phyloP scores from a whole-genome alignment of 176 grass and related monocot genomes.

The Carex scoparia region DNA sequence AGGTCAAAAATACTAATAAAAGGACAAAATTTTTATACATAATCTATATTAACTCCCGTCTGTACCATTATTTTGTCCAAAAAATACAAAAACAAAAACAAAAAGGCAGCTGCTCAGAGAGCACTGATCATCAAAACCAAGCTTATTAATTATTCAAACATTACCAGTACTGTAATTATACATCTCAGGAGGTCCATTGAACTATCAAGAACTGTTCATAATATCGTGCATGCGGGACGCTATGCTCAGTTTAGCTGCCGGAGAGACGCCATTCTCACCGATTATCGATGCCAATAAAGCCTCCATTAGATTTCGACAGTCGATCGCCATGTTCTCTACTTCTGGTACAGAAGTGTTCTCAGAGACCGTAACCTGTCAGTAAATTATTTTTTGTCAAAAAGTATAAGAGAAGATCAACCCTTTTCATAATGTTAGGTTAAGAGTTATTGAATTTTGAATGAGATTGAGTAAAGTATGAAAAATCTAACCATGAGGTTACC shows the following conservation, averaged over 20 bases:
- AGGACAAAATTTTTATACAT: too few relatives aligned
- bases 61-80: not conserved
- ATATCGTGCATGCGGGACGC: not conserved
- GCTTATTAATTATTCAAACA: not conserved
- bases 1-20: too few relatives aligned
- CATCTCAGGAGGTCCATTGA: too few relatives aligned
- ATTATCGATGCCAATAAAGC: slow-evolving; percentile 2
- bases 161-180: too few relatives aligned
- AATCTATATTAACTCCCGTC: too few relatives aligned
- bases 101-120: not conserved
- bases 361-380: not conserved
- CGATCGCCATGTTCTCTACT: not conserved
- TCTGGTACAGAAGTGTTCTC: not conserved
- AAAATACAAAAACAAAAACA: not conserved
- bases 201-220: not conserved
- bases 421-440: not conserved
- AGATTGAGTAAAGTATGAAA: not conserved
- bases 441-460: not conserved
- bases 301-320: not conserved
- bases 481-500: not conserved
- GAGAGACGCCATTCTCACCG: slow-evolving; percentile 9
- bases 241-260: slow-evolving; percentile 17
- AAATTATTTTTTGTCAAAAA: not conserved
- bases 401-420: not conserved
- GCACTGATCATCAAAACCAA: not conserved